Conservation (phyloP, 2,329 filamentous ascomycete species). For the Fusarium protoensiforme region DNA sequence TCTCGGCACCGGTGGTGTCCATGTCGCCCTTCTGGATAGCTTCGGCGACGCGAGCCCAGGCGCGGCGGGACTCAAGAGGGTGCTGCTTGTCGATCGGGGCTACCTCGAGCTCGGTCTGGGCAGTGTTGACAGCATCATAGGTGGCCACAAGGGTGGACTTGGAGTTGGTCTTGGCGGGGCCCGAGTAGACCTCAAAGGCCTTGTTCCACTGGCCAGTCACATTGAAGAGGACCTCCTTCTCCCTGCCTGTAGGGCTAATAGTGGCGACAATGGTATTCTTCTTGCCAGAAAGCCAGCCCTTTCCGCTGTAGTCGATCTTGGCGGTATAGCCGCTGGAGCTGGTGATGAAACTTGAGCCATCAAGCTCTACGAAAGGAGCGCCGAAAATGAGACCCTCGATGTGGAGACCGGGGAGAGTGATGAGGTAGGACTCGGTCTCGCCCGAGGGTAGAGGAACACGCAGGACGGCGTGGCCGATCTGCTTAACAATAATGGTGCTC, state of each 20-base stretch:
- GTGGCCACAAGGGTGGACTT: slow-evolving; percentile 63
- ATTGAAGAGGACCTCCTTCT: slow-evolving; percentile 82
- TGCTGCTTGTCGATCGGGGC: slow-evolving; percentile 83
- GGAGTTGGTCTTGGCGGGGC: slow-evolving; percentile 62
- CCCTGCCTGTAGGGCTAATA: slow-evolving; percentile 76
- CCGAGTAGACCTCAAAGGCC: slow-evolving; percentile 80
- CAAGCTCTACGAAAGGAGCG: slow-evolving; percentile 90
- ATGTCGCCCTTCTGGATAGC: slow-evolving; percentile 87
- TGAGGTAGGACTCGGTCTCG: slow-evolving; percentile 79
- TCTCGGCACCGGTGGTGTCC: slow-evolving; percentile 81
- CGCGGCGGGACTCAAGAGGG: slow-evolving; percentile 85
- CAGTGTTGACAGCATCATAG: slow-evolving; percentile 68
- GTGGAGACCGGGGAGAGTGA: slow-evolving; percentile 90
- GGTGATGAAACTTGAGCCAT: slow-evolving; percentile 84
- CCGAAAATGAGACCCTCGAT: slow-evolving; percentile 93
- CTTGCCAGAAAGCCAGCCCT: slow-evolving; percentile 94
- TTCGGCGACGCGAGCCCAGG: slow-evolving; percentile 86
- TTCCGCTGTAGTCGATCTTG: slow-evolving; percentile 92
- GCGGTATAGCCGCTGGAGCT: slow-evolving; percentile 88
- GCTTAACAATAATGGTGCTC: slow-evolving; percentile 93
- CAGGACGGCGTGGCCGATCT: slow-evolving; percentile 88
- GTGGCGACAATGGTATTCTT: slow-evolving; percentile 89
- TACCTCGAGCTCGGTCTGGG: slow-evolving; percentile 76
- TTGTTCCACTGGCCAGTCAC: slow-evolving; percentile 92
- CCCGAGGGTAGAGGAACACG: slow-evolving; percentile 68